These are phyloP conservation scores for Pogostemon cablin DNA, from an alignment of 257 asterid species.

Conservation along the genomic window DNA sequence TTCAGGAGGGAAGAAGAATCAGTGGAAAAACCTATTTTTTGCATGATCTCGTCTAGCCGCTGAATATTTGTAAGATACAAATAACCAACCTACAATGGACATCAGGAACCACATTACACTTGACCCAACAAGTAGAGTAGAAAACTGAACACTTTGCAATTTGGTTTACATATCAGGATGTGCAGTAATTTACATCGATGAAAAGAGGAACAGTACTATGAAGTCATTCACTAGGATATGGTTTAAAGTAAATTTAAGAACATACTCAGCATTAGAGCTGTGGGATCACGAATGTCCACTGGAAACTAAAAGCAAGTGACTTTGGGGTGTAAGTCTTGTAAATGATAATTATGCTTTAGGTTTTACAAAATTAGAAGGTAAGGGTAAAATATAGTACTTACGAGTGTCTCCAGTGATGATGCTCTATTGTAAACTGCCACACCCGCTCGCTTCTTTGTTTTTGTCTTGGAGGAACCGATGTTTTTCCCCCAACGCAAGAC, in stretches of 20 bases:
- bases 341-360: constrained; percentile 15
- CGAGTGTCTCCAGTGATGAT: constrained; percentile 93
- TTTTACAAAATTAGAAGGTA: constrained; percentile 7
- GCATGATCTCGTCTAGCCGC: constrained; percentile 82
- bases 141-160: too few relatives aligned
- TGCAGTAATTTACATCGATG: background rate
- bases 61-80: constrained; percentile 77
- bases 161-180: background rate
- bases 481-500: constrained; percentile 98
- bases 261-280: background rate
- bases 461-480: constrained; percentile 82
- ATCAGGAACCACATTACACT: constrained; percentile 1
- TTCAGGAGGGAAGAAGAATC: constrained; percentile 53
- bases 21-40: constrained; percentile 70
- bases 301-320: constrained; percentile 13
- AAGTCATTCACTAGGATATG: background rate
- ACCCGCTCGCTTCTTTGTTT: constrained; percentile 92
- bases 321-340: constrained; percentile 6
- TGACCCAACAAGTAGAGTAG: background rate
- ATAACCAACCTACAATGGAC: constrained; percentile 71
- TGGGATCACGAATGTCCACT: background rate
- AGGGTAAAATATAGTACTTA: constrained; percentile 40
- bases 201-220: background rate
- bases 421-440: constrained; percentile 95
- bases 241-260: background rate